Evolutionary conservation across 2,329 filamentous ascomycete genomes (phyloP), one percentile per base, ranked within the genome.

Genomic region (Falciphora oryzae): DNA sequence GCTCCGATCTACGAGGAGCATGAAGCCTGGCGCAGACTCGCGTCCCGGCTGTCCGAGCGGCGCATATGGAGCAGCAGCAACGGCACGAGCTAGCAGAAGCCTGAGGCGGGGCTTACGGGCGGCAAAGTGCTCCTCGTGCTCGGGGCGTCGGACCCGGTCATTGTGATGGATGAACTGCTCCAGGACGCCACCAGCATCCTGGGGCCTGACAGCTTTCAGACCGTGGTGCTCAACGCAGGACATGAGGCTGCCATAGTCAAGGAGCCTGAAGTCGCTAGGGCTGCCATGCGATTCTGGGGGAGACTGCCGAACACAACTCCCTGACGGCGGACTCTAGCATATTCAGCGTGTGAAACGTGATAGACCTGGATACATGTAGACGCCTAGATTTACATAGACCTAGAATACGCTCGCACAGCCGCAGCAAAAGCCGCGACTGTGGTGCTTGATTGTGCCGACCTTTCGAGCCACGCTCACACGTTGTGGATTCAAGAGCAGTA

Each of bases 391-490:
- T 44, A 8, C 22, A 50, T 53, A 53, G 18, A 53, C 10, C 18
- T 53, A 53, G 44, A 58, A 31, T 57, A 53, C 44, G 44, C 18
- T 25, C 44, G 8, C 22, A 53, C n/a, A n/a, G 22, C 44, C n/a
- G 44, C 44, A 58, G 25, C 25, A 28, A 31, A 29, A 29, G 14
- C 56, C 56, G 44, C 44, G 3, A 8, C 44, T 29, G 29, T 18
- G 28, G 28, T 62, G 61, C 22, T 32, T 27, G n/a, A 71, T 80
- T 91, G 88, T 91, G 85, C 87, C 88, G 84, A 87, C 87, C 87
- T 87, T 89, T 91, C 89, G 89, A 92, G 89, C 89, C 82, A 87
- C 89, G 87, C 87, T 86, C 85, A 92, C 81, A 81, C 80, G 77
- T 78, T 63, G 10, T 27, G 25, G 78, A 88, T 85, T 92, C 89